Evolutionary conservation across 495 filamentous ascomycete genomes (phyloP).

Genomic region (Annulohypoxylon bovei): DNA sequence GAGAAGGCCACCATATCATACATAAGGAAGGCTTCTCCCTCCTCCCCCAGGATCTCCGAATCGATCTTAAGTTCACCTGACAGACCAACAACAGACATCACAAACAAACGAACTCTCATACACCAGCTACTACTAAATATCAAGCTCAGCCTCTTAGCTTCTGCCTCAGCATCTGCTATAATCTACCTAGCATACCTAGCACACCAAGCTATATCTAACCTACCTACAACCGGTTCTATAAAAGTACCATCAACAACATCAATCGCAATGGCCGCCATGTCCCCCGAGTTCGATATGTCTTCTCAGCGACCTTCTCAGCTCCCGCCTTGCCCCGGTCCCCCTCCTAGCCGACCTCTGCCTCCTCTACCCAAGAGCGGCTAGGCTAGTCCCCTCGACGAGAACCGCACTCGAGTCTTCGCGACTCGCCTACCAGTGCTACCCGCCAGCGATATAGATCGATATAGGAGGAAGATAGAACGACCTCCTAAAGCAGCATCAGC

Average conservation of each 20-base stretch:
- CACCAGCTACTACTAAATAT: not conserved
- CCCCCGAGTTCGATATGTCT: constrained; percentile 45
- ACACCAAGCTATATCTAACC: constrained; percentile 39
- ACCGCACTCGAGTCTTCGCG: constrained; percentile 23
- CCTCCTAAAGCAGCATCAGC: constrained; percentile 16
- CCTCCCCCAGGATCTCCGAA: constrained; percentile 38
- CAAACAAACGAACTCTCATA: not conserved
- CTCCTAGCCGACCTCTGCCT: constrained; percentile 83
- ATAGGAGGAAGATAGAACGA: not conserved
- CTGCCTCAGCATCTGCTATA: not conserved
- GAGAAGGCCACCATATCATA: constrained; percentile 41
- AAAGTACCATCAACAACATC: constrained; percentile 44
- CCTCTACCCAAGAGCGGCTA: constrained; percentile 77
- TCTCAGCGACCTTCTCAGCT: constrained; percentile 73
- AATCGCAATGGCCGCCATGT: constrained; percentile 68
- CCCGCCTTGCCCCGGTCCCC: constrained; percentile 86
- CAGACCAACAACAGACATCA: constrained; percentile 27
- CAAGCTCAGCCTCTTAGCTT: constrained; percentile 20
- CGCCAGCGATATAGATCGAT: constrained; percentile 18
- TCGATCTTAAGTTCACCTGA: constrained; percentile 33
- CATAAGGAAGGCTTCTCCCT: constrained; percentile 57
- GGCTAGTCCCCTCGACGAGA: constrained; percentile 6
- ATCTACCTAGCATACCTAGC: constrained; percentile 11
- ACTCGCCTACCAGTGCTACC: constrained; percentile 26
- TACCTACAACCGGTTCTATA: constrained; percentile 15